Base-by-base conservation (phyloP, 2,329 filamentous ascomycete genomes). In the Arthrobotrys entomopaga region DNA sequence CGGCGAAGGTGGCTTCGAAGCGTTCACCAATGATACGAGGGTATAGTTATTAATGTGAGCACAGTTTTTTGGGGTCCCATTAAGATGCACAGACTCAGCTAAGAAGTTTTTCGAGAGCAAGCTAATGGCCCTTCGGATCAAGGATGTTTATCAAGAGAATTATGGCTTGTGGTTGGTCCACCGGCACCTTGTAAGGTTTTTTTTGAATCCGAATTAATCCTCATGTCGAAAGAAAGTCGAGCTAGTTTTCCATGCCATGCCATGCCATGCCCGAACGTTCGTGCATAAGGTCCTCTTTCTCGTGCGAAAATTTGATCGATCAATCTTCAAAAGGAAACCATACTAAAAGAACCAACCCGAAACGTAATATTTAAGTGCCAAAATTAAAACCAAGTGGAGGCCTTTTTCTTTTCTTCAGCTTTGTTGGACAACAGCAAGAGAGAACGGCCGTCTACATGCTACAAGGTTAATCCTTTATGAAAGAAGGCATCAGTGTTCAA, bases 51-150 rank as follows among this genome's bases (percentile, higher is more conserved):
- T 52, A 59, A 59, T 57, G 58, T 64, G 53, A 61, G 50, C 40
- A 53, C 53, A 59, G 42, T 57, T 61, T 46, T 73, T n/a, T n/a
- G n/a, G n/a, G 26, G 60, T 54, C n/a, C 42, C n/a, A 54, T 19
- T 65, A 56, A 65, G 20, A 72, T 65, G 67, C 60, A 65, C 61
- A 72, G 67, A 72, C 67, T 60, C 60, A 60, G 20, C n/a, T n/a
- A n/a, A n/a, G n/a, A n/a, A 22, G 16, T 19, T 5, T 60, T 66
- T 24, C 40, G 56, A 58, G 65, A 46, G 54, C 50, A 46, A 67
- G 64, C 26, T 48, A 67, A 60, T 43, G 54, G 53, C n/a, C 54
- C 57, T 61, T 61, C 16, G n/a, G 49, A 34, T 60, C 38, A 56
- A 50, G 65, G 50, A 63, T 70, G 65, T 29, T n/a, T 70, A 57